These are phyloP conservation scores for Podochytrium sp. DNA, from an alignment of 192 early-diverging fungal genomes.

Conservation along the genomic window DNA sequence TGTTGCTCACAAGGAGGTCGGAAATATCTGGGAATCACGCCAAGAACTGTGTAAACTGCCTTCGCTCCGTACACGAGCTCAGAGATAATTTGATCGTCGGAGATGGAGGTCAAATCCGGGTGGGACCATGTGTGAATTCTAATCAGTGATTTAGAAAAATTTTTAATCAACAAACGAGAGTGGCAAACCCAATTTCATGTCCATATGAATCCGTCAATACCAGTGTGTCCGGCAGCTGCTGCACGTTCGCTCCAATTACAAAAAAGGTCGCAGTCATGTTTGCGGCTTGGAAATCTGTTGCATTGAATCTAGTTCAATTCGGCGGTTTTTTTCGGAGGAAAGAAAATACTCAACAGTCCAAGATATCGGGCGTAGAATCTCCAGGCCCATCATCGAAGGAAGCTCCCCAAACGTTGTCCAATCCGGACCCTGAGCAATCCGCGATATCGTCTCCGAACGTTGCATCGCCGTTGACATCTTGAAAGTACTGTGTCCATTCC, in stretches of 20 bases:
- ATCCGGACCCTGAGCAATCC: neutral
- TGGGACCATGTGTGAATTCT: constrained; percentile 62
- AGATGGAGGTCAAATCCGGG: constrained; percentile 54
- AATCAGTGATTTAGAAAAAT: no score
- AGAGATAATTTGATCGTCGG: constrained; percentile 70
- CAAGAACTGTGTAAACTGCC: constrained; percentile 32
- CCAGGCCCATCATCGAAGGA: constrained; percentile 12
- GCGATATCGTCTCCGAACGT: neutral
- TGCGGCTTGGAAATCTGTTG: neutral
- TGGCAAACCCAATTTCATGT: constrained; percentile 44
- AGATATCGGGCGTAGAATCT: neutral
- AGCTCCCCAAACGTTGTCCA: neutral
- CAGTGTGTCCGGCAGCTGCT: constrained; percentile 50
- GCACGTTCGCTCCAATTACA: constrained; percentile 52
- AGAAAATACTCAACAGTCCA: constrained; percentile 14
- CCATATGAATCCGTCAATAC: constrained; percentile 49
- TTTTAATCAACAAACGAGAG: neutral
- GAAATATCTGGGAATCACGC: constrained; percentile 43
- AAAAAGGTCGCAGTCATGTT: constrained; percentile 54
- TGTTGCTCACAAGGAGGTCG: constrained; percentile 33
- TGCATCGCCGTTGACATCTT: neutral
- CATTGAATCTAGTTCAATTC: neutral
- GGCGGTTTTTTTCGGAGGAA: neutral
- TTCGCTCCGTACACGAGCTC: constrained; percentile 70
- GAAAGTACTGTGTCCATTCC: constrained; percentile 3